phyloP scores from a whole-genome alignment of 75 land plant genomes.

The Chamaecyparis obtusa region DNA sequence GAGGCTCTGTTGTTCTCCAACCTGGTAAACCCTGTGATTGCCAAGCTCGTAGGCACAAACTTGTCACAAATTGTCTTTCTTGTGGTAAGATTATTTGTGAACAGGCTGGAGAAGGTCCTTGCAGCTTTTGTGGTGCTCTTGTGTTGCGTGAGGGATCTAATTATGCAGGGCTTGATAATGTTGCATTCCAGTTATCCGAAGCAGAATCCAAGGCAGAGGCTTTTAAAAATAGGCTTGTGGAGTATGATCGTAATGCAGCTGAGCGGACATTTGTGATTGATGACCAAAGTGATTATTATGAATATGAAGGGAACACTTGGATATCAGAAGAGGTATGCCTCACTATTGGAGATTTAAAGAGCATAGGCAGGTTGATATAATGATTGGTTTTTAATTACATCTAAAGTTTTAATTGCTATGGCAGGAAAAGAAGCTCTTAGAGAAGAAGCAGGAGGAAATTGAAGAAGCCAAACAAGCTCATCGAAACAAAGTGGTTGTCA shows the following conservation, averaged over 20 bases:
- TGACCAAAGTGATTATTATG: slow-evolving; percentile 97
- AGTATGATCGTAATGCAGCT: slow-evolving; percentile 84
- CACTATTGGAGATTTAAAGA: neutral
- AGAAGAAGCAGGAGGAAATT: slow-evolving; percentile 67
- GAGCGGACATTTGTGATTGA: slow-evolving; percentile 89
- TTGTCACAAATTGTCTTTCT: slow-evolving; percentile 90
- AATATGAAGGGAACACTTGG: slow-evolving; percentile 85
- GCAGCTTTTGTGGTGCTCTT: slow-evolving; percentile 89
- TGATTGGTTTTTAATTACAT: neutral
- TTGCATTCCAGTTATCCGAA: slow-evolving; percentile 47
- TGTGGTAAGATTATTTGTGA: slow-evolving; percentile 96
- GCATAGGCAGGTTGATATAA: neutral
- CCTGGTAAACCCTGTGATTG: slow-evolving; percentile 82
- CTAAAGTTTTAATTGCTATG: neutral
- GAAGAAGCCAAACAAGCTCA: slow-evolving; percentile 60
- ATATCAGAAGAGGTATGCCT: slow-evolving; percentile 65
- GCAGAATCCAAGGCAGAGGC: slow-evolving; percentile 86
- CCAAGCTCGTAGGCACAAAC: slow-evolving; percentile 80
- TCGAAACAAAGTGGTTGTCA: slow-evolving; percentile 67
- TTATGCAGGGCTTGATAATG: slow-evolving; percentile 77
- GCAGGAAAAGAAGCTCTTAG: slow-evolving; percentile 79
- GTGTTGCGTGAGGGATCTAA: slow-evolving; percentile 83
- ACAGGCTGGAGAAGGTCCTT: slow-evolving; percentile 95
- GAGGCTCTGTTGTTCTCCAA: slow-evolving; percentile 70
- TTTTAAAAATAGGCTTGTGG: slow-evolving; percentile 84